A percentile compares a stretch with the other conserved stretches of the same genome.
Evolutionary conservation across 2,329 filamentous ascomycete species (phyloP).

Genomic region (Cladosporium sp.): DNA sequence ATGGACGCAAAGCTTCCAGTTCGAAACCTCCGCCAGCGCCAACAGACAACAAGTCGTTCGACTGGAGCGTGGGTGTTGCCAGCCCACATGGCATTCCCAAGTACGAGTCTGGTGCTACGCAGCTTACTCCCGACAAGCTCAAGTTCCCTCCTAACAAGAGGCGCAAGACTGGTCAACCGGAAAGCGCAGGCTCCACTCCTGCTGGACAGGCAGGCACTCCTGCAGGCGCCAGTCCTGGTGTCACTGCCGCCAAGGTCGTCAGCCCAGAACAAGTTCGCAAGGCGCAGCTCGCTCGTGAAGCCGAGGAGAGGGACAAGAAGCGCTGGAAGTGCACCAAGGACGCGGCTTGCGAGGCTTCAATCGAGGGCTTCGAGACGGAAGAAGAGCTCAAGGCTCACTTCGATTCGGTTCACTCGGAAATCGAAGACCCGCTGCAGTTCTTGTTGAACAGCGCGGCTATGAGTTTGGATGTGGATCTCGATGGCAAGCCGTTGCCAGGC

Average conservation of each 20-base stretch:
- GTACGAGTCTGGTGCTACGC: conserved; percentile 47
- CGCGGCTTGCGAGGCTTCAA: conserved; percentile 48
- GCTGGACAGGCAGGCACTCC: conserved; percentile 32
- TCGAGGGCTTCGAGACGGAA: conserved; percentile 53
- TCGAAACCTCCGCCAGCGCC: conserved; percentile 30
- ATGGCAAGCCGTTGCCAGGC: conserved; percentile 31
- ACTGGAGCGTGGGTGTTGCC: conserved; percentile 23
- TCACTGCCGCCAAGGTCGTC: conserved; percentile 31
- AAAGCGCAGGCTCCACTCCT: conserved; percentile 39
- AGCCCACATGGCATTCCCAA: conserved; percentile 54
- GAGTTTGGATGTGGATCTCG: conserved; percentile 45
- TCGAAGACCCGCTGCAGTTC: conserved; percentile 55
- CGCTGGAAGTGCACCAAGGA: conserved; percentile 51
- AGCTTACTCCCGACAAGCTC: conserved; percentile 54
- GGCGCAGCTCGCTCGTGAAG: conserved; percentile 34
- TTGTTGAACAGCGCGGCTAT: conserved; percentile 50
- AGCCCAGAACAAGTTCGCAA: conserved; percentile 46
- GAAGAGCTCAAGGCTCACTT: conserved; percentile 53
- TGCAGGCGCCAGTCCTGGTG: conserved; percentile 36
- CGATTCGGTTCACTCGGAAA: conserved; percentile 49
- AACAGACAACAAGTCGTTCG: conserved; percentile 32
- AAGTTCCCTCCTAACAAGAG: conserved; percentile 56
- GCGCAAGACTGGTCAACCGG: conserved; percentile 43
- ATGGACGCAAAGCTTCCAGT: conserved; percentile 21
- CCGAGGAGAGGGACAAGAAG: conserved; percentile 39